Evolutionary conservation across 163 green algal genomes (phyloP).

Genomic region (Prototheca stagnorum): DNA sequence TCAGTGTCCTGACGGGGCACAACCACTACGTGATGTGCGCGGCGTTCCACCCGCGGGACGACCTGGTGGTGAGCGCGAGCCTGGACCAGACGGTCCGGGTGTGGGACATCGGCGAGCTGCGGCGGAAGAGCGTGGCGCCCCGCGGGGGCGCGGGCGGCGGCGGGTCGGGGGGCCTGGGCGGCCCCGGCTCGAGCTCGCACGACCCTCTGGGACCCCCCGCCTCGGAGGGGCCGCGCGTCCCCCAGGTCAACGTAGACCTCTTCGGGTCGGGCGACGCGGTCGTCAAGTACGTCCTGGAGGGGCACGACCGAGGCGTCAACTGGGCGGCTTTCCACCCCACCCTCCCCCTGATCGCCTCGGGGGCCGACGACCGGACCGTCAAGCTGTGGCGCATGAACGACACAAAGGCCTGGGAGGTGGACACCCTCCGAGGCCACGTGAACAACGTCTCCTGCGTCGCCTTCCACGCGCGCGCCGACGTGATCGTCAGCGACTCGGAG

Average conservation of each 20-base stretch:
- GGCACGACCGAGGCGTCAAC: slow-evolving; percentile 97
- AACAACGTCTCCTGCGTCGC: slow-evolving; percentile 99
- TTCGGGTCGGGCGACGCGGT: slow-evolving; percentile 92
- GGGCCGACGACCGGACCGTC: slow-evolving; percentile 94
- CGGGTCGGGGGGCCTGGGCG: background rate
- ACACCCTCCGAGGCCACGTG: slow-evolving; percentile 94
- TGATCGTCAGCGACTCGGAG: slow-evolving; percentile 96
- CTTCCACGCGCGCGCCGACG: slow-evolving; percentile 88
- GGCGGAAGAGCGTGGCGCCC: slow-evolving; percentile 84
- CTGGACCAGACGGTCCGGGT: slow-evolving; percentile 97
- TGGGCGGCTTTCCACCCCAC: slow-evolving; percentile 96
- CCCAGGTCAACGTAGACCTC: slow-evolving; percentile 80
- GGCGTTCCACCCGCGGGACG: slow-evolving; percentile 94
- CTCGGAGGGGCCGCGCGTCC: slow-evolving; percentile 67
- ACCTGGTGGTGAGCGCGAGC: slow-evolving; percentile 91
- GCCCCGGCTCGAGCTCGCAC: no score
- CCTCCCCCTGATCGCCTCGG: slow-evolving; percentile 93
- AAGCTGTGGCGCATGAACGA: slow-evolving; percentile 99
- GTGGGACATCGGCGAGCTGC: slow-evolving; percentile 92
- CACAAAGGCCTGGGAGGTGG: slow-evolving; percentile 98
- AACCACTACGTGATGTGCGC: slow-evolving; percentile 99
- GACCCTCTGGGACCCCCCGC: no score
- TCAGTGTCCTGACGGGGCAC: slow-evolving; percentile 89
- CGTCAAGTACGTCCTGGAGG: slow-evolving; percentile 99
- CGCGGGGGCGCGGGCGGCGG: slow-evolving; percentile 14